A percentile compares a stretch with the other conserved stretches of the same genome.
phyloP scores from a whole-genome alignment of 257 asterid genomes.

The Scutellaria baicalensis region DNA sequence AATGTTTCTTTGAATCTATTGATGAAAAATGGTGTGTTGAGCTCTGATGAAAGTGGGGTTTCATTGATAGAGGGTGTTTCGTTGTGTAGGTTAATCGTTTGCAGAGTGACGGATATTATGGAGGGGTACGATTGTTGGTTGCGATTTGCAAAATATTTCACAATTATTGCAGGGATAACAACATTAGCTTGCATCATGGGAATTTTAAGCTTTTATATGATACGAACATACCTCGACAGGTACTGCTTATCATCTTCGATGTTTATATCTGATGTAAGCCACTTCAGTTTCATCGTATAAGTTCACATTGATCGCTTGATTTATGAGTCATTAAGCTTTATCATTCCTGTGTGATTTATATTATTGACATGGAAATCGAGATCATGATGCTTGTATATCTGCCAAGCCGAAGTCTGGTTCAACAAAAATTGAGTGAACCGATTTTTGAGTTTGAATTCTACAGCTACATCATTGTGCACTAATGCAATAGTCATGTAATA shows the following conservation, averaged over 20 bases:
- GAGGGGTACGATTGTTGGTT: slow-evolving; percentile 90
- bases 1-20: neutral
- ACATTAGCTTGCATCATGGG: slow-evolving; percentile 40
- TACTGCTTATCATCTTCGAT: slow-evolving; percentile 10
- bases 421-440: too few species aligned
- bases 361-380: neutral
- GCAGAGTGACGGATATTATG: slow-evolving; percentile 82
- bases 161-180: slow-evolving; percentile 53
- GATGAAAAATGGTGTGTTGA: neutral
- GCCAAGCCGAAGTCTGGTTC: too few species aligned
- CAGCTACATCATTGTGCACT: too few species aligned
- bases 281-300: neutral
- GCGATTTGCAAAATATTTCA: slow-evolving; percentile 69
- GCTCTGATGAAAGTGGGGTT: neutral
- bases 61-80: neutral
- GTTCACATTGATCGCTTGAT: neutral
- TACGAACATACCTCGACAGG: slow-evolving; percentile 96
- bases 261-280: neutral
- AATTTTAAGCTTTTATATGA: slow-evolving; percentile 70
- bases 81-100: slow-evolving; percentile 60
- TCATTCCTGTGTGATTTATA: neutral
- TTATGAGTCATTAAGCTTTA: neutral
- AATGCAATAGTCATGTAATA: neutral
- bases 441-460: too few species aligned
- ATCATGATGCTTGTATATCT: neutral